Evolutionary conservation across 2,329 filamentous ascomycete species (phyloP), one percentile per base, ranked within the genome.

Genomic region (Elsinoe arachidis): DNA sequence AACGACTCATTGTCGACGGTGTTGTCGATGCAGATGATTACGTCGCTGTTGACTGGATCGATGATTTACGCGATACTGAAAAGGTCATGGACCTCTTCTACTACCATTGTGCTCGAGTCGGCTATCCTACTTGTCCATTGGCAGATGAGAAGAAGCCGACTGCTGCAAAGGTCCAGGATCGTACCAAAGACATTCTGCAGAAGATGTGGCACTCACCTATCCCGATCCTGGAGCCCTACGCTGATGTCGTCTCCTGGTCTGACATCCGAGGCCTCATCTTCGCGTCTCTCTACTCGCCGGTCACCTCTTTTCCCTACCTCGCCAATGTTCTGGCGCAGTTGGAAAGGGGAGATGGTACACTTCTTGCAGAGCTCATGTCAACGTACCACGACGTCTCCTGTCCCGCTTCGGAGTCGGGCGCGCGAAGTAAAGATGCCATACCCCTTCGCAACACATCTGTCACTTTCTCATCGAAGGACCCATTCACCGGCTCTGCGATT

Each of bases 21-120:
- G 73, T 78, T 3, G 72, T 76, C 2, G 73, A 76, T 56, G 64
- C 69, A 1, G 64, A 69, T 59, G 72, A 67, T 60, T 75, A 72
- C 58, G 30, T 23, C 17, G 60, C 66, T 15, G 66, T 65, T 2
- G 61, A 71, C 3, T 74, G 72, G 55, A 68, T 68, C 14, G 68
- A 71, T 53, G 75, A 72, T 58, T 63, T 79, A 4, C 55, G 67
- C 9, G 74, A 78, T 59, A 70, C 73, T 3, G 74, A 78, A 57
- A 74, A 73, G 35, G 70, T 67, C 21, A 67, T 77, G 61, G 61
- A 68, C 0, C 63, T 66, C 1, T 76, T 79, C 64, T 78, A 75
- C 64, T 70, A 69, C 2, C 72, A 71, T 52, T 79, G 77, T 58
- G 67, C 73, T 21, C 62, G 67, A 39, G 69, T 69, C 3, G 76